Conservation (phyloP, 371 early-diverging fungal genomes). For the Lichtheimia ornata region DNA sequence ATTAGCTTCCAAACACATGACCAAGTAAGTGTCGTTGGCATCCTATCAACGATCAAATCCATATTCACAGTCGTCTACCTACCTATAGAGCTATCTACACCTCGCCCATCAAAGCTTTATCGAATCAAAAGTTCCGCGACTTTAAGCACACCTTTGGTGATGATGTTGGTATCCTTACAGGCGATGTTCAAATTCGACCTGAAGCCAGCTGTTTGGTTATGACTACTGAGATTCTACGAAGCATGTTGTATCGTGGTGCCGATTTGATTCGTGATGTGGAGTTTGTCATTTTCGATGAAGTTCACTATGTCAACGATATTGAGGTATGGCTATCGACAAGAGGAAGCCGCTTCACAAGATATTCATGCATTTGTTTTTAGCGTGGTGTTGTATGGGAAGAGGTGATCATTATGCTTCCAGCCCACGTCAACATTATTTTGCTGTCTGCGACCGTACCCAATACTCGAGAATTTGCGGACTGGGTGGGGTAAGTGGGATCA, state of each 20-base stretch:
- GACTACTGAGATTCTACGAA: conserved; percentile 99
- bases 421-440: conserved; percentile 91
- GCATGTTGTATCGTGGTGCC: conserved; percentile 98
- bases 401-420: conserved; percentile 99
- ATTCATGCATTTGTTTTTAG: conserved; percentile 29
- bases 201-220: conserved; percentile 97
- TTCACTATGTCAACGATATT: conserved; percentile 98
- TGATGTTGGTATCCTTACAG: conserved; percentile 98
- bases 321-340: conserved; percentile 55
- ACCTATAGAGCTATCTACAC: conserved; percentile 92
- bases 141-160: conserved; percentile 90
- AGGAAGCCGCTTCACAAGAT: background rate
- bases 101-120: conserved; percentile 99
- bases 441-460: conserved; percentile 99
- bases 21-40: conserved; percentile 51
- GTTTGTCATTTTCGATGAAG: conserved; percentile 99
- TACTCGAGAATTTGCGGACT: conserved; percentile 98
- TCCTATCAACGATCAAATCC: too few species aligned
- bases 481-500: conserved; percentile 84
- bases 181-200: conserved; percentile 98
- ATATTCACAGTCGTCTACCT: background rate
- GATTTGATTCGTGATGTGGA: conserved; percentile 97
- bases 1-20: conserved; percentile 93
- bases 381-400: conserved; percentile 99
- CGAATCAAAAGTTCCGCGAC: conserved; percentile 99